Percentiles rank a stretch among this genome's conserved stretches.
Conservation (phyloP, 331 rosid genomes). For the Pyracantha coccinea region DNA sequence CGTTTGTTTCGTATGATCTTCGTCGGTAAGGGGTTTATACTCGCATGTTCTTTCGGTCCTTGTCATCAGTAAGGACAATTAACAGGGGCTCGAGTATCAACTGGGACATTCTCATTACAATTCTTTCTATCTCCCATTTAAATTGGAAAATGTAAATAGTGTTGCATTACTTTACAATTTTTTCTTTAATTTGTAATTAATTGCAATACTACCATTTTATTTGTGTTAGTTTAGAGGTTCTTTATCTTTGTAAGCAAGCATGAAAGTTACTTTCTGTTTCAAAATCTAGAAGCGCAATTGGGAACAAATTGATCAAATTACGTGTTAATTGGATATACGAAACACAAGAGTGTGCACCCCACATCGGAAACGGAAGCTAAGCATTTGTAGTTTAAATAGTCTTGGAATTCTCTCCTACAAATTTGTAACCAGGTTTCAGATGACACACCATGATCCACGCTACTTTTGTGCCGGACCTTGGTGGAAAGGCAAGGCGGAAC, state of each 20-base stretch:
- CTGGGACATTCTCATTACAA: conserved; percentile 7
- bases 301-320: too few species aligned
- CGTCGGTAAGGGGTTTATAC: conserved; percentile 6
- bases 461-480: not conserved
- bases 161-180: not conserved
- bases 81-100: not conserved
- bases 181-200: not conserved
- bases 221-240: not conserved
- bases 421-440: too few species aligned
- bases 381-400: too few species aligned
- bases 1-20: conserved; percentile 34
- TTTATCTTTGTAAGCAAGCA: not conserved
- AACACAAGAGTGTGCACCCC: too few species aligned
- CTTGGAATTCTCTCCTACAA: too few species aligned
- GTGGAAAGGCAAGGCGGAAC: not conserved
- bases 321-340: too few species aligned
- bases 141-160: conserved; percentile 28
- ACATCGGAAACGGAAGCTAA: too few species aligned
- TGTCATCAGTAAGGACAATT: not conserved
- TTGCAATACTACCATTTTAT: not conserved
- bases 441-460: too few species aligned
- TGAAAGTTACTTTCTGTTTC: not conserved
- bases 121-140: conserved; percentile 18
- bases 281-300: too few species aligned
- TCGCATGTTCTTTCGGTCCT: not conserved